These are phyloP conservation scores for Vigna nakashimae DNA, from an alignment of 306 rosid genomes.

Conservation along the genomic window DNA sequence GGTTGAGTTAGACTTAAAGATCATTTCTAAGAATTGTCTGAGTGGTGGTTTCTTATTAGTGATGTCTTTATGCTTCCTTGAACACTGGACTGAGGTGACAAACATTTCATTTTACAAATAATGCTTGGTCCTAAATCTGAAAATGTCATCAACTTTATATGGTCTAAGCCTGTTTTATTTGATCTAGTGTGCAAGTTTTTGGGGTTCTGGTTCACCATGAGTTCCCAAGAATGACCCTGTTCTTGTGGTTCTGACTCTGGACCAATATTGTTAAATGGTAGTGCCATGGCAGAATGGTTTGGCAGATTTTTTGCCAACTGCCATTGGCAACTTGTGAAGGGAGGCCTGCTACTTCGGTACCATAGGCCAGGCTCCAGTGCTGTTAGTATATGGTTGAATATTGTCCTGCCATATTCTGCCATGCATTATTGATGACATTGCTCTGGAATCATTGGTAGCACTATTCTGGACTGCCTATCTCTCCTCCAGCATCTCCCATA, in stretches of 20 bases:
- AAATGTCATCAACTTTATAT: slow-evolving; percentile 8
- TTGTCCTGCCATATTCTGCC: background rate
- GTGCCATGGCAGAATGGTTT: no score
- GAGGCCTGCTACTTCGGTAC: background rate
- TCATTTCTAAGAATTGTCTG: background rate
- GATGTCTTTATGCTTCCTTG: slow-evolving; percentile 26
- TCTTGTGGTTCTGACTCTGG: background rate
- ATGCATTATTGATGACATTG: no score
- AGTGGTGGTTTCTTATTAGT: background rate
- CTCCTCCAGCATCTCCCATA: background rate
- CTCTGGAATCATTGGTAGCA: background rate
- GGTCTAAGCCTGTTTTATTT: background rate
- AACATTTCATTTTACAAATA: slow-evolving; percentile 12
- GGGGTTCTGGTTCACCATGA: background rate
- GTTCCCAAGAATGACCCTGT: background rate
- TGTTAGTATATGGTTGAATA: background rate
- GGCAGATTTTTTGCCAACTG: background rate
- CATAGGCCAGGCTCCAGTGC: background rate
- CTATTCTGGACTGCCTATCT: background rate
- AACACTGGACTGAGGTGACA: background rate
- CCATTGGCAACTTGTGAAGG: background rate
- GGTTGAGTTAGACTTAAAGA: no score
- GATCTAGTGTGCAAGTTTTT: background rate
- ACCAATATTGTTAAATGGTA: background rate
- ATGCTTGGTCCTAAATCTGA: slow-evolving; percentile 24